Base-by-base conservation (phyloP, 2,329 filamentous ascomycete species). In the Amauroascus niger region DNA sequence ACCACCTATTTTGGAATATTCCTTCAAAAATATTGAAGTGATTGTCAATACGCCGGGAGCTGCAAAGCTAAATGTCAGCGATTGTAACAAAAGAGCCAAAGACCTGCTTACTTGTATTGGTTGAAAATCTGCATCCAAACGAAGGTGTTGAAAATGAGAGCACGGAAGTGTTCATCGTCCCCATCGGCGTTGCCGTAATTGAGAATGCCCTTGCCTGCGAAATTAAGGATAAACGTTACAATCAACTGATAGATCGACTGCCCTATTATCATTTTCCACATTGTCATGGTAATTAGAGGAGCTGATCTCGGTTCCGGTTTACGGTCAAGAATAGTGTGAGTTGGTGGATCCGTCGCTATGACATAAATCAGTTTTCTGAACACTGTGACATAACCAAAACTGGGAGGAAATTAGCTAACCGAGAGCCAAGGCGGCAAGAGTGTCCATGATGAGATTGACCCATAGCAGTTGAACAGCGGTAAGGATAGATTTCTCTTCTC, bases 211-310 rank as follows among this genome's bases (percentile, higher is more conserved):
- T 69, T 69, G 45, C 78, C 81, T 33, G 80, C 88, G 62, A 90
- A 97, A 72, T 91, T 90, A 20, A 96, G 78, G 59, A 93, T 76
- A 60, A 96, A 84, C 0, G 89, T 86, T n/a, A 83, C 81, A 4
- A 76, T 76, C 0, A 97, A 80, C 69, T 97, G 90, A 69, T 93
- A 97, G 52, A 95, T 77, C 1, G 90, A 83, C 68, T 97, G 89
- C 1, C 90, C 91, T 39, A 95, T 79, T 58, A 97, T 96, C 91
- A 97, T 97, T 77, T 97, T 97, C 91, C 91, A 95, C 91, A 97
- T 97, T n/a, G 86, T 90, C 33, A 86, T 74, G 0, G 89, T 94
- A 61, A 97, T 91, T 4, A 91, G 74, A 1, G 84, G 77, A 5
- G 84, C 83, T 30, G 80, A 83, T 65, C 88, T 89, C 2, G 82